Base-by-base conservation (phyloP, 257 asterid species). In the Hygrophila difformis region DNA sequence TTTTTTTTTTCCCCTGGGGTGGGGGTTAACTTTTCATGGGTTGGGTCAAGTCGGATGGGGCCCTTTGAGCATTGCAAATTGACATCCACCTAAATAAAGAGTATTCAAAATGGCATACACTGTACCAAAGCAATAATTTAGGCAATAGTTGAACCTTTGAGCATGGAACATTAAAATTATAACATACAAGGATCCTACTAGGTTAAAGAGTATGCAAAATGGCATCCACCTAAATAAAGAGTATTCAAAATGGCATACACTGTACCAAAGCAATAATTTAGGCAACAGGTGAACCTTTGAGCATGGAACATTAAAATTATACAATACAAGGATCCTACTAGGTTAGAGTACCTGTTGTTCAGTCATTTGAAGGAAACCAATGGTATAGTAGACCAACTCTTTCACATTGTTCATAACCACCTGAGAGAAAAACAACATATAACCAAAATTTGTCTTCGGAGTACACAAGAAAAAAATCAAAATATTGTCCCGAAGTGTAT, bases 271-370 rank as follows among this genome's bases (percentile, higher is more conserved):
- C 47, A 16, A 12, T 52, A 39, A 12, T n/a, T 19, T 7, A 24
- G 17, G 39, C 14, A 49, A 31, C 20, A 49, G 12, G n/a, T 29
- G 20, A 53, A 39, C 17, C 39, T 21, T 35, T 34, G 18, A 40
- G 39, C n/a, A 13, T 16, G 44, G 23, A 41, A 5, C 35, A 8
- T 44, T 19, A 22, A 37, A 56, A 19, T 49, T 18, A 15, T 12
- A 49, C 13, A 33, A 20, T 8, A 26, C n/a, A n/a, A n/a, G n/a
- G n/a, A n/a, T n/a, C n/a, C n/a, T n/a, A n/a, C n/a, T n/a, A n/a
- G n/a, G n/a, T n/a, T n/a, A n/a, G n/a, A n/a, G 41, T 61, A 85
- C 98, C 98, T 89, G 98, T 37, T 82, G 93, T 63, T 89, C 96
- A 1, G 98, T 79, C 68, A 83, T 82, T 72, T 86, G 96, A 62